Percentiles rank a stretch among this genome's conserved stretches.
phyloP scores from a whole-genome alignment of 2,329 filamentous ascomycete species.

The Xylaria polymorpha region DNA sequence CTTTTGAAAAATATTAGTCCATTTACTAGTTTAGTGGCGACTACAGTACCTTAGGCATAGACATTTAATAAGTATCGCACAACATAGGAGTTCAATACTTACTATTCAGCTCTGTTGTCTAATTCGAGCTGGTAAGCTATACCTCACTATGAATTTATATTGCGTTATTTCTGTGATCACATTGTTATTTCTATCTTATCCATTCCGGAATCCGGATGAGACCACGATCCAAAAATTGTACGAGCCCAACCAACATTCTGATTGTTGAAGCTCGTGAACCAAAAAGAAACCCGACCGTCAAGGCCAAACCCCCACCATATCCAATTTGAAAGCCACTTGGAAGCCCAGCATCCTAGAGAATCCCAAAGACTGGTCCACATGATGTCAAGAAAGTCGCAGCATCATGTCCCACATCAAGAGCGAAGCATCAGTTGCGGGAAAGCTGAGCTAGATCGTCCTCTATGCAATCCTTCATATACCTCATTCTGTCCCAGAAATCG shows the following conservation, averaged over 20 bases:
- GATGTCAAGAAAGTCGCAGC: neutral
- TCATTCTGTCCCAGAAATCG: neutral
- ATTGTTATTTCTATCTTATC: neutral
- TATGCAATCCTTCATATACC: neutral
- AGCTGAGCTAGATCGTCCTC: neutral
- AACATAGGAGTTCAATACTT: neutral
- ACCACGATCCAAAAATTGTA: neutral
- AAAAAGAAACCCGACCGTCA: neutral
- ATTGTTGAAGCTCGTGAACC: neutral
- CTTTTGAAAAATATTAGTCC: no score
- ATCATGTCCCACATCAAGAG: neutral
- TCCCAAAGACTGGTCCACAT: neutral
- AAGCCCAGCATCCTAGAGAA: neutral
- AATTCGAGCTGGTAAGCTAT: neutral
- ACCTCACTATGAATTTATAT: neutral
- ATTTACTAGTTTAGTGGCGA: no score
- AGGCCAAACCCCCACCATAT: neutral
- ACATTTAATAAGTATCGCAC: no score
- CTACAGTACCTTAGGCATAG: no score
- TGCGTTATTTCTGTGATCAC: neutral
- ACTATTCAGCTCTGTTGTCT: neutral
- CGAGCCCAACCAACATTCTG: neutral
- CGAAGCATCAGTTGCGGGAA: neutral
- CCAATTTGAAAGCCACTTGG: neutral
- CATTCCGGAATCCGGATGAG: neutral